These are phyloP conservation scores for Otatea glauca DNA, from an alignment of 176 grass and related monocot species.

Conservation along the genomic window DNA sequence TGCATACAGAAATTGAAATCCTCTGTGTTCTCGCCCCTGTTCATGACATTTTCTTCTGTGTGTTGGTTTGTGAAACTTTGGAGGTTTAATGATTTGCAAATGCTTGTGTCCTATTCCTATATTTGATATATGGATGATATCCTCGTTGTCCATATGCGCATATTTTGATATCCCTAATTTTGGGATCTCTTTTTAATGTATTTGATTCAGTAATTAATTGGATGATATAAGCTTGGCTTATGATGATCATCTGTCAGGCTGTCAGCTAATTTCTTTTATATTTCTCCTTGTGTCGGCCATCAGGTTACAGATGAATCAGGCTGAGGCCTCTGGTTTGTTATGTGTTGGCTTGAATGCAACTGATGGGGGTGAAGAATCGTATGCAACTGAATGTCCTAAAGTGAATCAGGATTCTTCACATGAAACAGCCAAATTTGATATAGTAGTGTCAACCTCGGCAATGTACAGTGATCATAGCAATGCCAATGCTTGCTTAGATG, in stretches of 20 bases:
- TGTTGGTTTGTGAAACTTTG: neutral
- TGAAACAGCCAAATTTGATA: conserved; percentile 58
- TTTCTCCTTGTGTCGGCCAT: conserved; percentile 25
- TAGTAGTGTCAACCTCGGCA: conserved; percentile 44
- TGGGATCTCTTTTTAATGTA: neutral
- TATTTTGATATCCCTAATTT: neutral
- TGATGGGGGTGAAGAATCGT: conserved; percentile 36
- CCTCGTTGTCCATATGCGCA: neutral
- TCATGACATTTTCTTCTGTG: neutral
- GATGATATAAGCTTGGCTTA: neutral
- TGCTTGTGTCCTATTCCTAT: neutral
- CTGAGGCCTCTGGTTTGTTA: conserved; percentile 43
- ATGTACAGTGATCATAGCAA: conserved; percentile 51
- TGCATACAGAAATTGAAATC: conserved; percentile 1
- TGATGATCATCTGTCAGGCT: conserved; percentile 10
- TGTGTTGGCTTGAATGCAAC: conserved; percentile 54
- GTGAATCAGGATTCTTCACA: conserved; percentile 49
- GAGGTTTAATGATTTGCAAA: neutral
- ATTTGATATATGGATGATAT: neutral
- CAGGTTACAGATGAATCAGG: conserved; percentile 54
- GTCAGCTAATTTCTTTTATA: conserved; percentile 25
- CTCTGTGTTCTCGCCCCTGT: neutral
- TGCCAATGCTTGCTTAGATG: conserved; percentile 46
- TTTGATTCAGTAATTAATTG: conserved; percentile 4
- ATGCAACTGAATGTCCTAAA: conserved; percentile 49